A percentile compares a stretch with the other conserved stretches of the same genome.
These are phyloP conservation scores for Dothideomycetes sp. DNA, from an alignment of 2,329 filamentous ascomycete species.

Conservation along the genomic window DNA sequence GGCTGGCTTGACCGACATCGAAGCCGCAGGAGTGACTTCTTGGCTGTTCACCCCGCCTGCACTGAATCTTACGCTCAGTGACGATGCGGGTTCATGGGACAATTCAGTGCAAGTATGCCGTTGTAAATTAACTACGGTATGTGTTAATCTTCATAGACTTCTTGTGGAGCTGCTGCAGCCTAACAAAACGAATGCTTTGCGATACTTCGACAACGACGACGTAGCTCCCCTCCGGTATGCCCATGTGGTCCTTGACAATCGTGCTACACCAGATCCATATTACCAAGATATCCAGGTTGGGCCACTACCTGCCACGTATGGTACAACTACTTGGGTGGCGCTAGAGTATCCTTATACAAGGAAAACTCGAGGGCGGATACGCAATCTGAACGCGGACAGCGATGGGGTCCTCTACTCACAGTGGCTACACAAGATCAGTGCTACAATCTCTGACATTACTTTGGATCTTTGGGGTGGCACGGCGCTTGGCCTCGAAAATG, in stretches of 20 bases:
- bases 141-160: conserved; percentile 5
- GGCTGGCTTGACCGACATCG: conserved; percentile 26
- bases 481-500: conserved; percentile 28
- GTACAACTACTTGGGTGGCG: conserved; percentile 27
- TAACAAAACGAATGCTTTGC: conserved; percentile 38
- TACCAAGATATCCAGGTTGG: conserved; percentile 37
- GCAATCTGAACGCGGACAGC: conserved; percentile 29
- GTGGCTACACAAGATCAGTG: conserved; percentile 27
- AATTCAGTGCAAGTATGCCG: conserved; percentile 11
- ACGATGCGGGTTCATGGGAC: conserved; percentile 16
- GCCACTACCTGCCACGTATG: conserved; percentile 34
- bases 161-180: conserved; percentile 29
- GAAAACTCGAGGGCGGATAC: conserved; percentile 27
- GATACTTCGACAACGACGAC: conserved; percentile 31
- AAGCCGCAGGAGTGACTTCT: conserved; percentile 26
- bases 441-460: conserved; percentile 27
- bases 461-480: conserved; percentile 33
- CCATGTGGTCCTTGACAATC: conserved; percentile 30
- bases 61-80: conserved; percentile 25
- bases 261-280: conserved; percentile 25
- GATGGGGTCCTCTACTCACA: conserved; percentile 18
- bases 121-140: not conserved
- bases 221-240: conserved; percentile 31
- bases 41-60: conserved; percentile 30
- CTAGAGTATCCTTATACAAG: conserved; percentile 32